phyloP scores from a whole-genome alignment of 1,139 yeast genomes.

The Eremothecium gossypii region DNA sequence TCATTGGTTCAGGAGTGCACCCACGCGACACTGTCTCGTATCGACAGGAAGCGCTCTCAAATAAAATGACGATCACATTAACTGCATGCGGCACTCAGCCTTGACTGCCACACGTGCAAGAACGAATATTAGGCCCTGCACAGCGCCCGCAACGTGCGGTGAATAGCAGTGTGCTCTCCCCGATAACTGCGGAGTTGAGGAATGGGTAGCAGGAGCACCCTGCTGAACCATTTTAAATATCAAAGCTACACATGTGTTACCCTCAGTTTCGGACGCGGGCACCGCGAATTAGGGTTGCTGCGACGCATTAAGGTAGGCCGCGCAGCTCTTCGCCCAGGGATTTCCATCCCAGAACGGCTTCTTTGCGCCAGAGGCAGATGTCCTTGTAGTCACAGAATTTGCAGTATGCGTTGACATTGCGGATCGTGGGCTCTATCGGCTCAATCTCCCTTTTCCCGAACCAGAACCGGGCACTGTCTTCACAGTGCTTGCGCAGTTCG shows the following conservation, averaged over 20 bases:
- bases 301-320: not conserved
- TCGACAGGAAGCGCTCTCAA: conserved; percentile 7
- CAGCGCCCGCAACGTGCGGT: too few species aligned
- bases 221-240: not conserved
- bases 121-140: too few species aligned
- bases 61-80: conserved; percentile 1
- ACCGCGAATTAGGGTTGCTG: too few species aligned
- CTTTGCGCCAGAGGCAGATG: conserved; percentile 30
- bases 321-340: conserved; percentile 16
- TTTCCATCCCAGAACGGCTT: conserved; percentile 13
- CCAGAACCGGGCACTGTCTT: conserved; percentile 42
- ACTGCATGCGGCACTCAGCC: not conserved
- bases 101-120: conserved; percentile 2
- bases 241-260: too few species aligned
- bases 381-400: conserved; percentile 43
- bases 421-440: conserved; percentile 30
- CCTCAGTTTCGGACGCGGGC: too few species aligned
- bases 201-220: too few species aligned
- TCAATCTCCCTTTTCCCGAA: conserved; percentile 42
- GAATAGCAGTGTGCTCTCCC: too few species aligned
- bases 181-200: too few species aligned
- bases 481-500: conserved; percentile 27
- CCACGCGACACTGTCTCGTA: conserved; percentile 5
- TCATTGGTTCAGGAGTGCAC: conserved; percentile 4
- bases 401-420: conserved; percentile 35